Evolutionary conservation across 2,329 filamentous ascomycete genomes (phyloP), one percentile per base, ranked within the genome.

Genomic region (Pseudocercospora cruenta): DNA sequence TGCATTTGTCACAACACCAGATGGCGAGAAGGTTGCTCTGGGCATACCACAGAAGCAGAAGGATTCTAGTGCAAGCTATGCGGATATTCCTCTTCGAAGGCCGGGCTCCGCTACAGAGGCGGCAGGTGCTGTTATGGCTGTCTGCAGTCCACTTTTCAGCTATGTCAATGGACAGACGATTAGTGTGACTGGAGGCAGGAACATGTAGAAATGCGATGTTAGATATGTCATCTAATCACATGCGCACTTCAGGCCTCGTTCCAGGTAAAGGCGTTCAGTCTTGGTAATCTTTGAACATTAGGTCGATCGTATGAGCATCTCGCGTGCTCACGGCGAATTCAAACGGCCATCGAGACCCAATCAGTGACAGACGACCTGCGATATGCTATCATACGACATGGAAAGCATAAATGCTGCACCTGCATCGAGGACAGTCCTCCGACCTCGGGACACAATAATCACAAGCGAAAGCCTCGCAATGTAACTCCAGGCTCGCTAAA

Each of bases 101-200:
- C 87, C 92, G 0, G 93, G 92, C 0, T 90, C 87, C 22, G 88
- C 93, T 0, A 90, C 89, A 2, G 93, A 96, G 82, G 93, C 93
- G 10, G 93, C 93, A 26, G 87, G 87, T 66, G 87, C 88, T 43
- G 87, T 96, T 60, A 76, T 96, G 76, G 92, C 90, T 6, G 88
- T 95, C 28, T 91, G 89, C 2, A 94, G 91, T 75, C 93, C 93
- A 28, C 78, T 94, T 75, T 93, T 95, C 74, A 89, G 89, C 47
- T 96, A 96, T 81, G 92, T 96, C 3, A 90, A 86, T 68, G 93
- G 93, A 0, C 92, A 96, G 85, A 94, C 92, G 0, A 91, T 96
- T 71, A 91, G 89, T 82, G 92, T 95, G 60, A 95, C 92, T 4
- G 93, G 92, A 14, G 92, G 93, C 2, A 83, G 87, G 70, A 86